Percentiles rank a stretch among this genome's conserved stretches.
Evolutionary conservation across 306 rosid species (phyloP).

Genomic region (Pyrus pyrifolia): DNA sequence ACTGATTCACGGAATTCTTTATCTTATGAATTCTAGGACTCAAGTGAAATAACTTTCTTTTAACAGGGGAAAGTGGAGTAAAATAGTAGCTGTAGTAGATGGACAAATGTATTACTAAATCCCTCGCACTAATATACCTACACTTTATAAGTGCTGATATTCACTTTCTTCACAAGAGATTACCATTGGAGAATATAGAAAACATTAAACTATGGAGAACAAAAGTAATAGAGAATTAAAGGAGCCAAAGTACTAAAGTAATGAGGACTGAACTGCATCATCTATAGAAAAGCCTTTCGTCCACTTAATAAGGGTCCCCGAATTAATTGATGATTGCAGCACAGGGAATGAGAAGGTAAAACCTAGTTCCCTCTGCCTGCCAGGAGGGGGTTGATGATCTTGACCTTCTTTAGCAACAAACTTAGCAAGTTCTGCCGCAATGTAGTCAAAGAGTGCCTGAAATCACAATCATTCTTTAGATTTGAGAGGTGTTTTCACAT

Average conservation of each 20-base stretch:
- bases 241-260: conserved; percentile 27
- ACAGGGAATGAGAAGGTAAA: conserved; percentile 98
- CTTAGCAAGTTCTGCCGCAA: conserved; percentile 61
- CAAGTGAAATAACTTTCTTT: background rate
- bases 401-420: conserved; percentile 76
- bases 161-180: background rate
- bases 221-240: conserved; percentile 6
- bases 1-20: background rate
- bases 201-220: background rate
- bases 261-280: conserved; percentile 54
- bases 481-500: background rate
- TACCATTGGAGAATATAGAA: background rate
- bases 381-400: conserved; percentile 60
- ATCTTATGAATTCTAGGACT: background rate
- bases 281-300: conserved; percentile 89
- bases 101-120: background rate
- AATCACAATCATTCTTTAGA: conserved; percentile 5
- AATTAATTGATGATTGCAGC: conserved; percentile 82
- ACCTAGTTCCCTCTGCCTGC: conserved; percentile 90
- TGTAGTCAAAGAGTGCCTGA: conserved; percentile 84
- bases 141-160: background rate
- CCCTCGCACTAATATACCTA: background rate
- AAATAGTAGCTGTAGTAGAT: background rate
- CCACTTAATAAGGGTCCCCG: conserved; percentile 85
- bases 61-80: background rate